Evolutionary conservation across 1,284 basidiomycete genomes (phyloP).

Genomic region (Ceratobasidium sp.): DNA sequence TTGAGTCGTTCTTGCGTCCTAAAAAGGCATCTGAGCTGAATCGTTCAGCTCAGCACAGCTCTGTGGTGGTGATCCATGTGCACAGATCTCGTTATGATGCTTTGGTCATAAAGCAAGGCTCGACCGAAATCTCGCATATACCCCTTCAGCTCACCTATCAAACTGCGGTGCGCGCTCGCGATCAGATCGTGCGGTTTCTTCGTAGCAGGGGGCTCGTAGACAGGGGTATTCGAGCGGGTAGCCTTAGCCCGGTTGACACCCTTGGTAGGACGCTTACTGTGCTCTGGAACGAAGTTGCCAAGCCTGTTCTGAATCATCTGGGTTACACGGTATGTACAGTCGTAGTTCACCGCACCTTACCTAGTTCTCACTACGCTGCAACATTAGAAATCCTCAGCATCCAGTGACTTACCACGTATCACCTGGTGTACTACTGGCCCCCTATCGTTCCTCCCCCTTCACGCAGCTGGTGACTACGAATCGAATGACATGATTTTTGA

Average conservation of each 20-base stretch:
- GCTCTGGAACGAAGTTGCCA: background rate
- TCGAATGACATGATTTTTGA: background rate
- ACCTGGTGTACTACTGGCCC: constrained; percentile 3
- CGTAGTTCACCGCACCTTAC: background rate
- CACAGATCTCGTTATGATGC: background rate
- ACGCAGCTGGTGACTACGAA: background rate
- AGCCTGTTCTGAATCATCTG: background rate
- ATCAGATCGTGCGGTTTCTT: background rate
- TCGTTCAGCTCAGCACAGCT: background rate
- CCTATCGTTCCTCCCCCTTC: constrained; percentile 2
- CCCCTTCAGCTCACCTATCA: background rate
- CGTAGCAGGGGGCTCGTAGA: too few relatives aligned
- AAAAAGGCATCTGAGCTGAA: background rate
- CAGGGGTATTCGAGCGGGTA: too few relatives aligned
- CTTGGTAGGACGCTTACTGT: background rate
- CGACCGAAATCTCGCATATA: background rate
- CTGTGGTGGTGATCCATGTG: background rate
- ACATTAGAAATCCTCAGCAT: too few relatives aligned
- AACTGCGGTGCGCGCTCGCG: background rate
- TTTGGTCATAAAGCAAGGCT: background rate
- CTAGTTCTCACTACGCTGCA: too few relatives aligned
- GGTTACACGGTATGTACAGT: background rate
- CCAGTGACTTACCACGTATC: background rate
- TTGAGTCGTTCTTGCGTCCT: background rate
- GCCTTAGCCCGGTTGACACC: background rate